These are phyloP conservation scores for Populus tremula DNA, from an alignment of 345 rosid genomes.

Conservation along the genomic window DNA sequence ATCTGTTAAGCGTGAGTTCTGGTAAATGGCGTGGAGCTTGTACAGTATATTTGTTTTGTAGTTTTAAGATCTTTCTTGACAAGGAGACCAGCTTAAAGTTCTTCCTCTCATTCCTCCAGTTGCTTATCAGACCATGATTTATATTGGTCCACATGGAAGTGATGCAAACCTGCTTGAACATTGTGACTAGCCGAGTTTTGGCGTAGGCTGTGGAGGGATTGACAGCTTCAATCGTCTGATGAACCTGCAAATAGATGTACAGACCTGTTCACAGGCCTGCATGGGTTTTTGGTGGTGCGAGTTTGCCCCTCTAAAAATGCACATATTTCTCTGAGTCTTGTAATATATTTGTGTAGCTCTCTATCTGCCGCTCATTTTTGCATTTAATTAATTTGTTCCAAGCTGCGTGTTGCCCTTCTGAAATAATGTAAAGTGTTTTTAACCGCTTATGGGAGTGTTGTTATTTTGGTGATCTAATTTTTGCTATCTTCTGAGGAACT, in stretches of 20 bases:
- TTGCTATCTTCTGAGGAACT: not conserved
- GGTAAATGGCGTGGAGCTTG: conserved; percentile 30
- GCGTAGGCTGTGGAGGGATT: not conserved
- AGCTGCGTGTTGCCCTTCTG: conserved; percentile 1
- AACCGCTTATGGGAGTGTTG: not conserved
- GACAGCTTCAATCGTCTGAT: not conserved
- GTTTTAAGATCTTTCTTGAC: conserved; percentile 2
- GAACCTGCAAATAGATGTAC: not conserved
- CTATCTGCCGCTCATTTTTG: not conserved
- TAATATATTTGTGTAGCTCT: conserved; percentile 12
- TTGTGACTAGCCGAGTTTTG: not conserved
- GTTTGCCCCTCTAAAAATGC: not conserved
- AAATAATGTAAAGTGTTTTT: not conserved
- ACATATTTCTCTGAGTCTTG: conserved; percentile 13
- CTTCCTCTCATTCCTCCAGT: not conserved
- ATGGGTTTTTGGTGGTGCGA: conserved; percentile 5
- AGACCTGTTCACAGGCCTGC: conserved; percentile 5
- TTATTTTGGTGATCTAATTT: not conserved
- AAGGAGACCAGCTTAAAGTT: conserved; percentile 13
- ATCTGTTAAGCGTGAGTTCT: conserved; percentile 27
- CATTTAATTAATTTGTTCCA: conserved; percentile 30
- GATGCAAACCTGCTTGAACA: not conserved
- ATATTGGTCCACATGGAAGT: not conserved
- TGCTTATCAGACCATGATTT: conserved; percentile 4
- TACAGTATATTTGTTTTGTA: conserved; percentile 13